Evolutionary conservation across 2,329 filamentous ascomycete species (phyloP), one percentile per base, ranked within the genome.

Genomic region (Diaporthe vexans): DNA sequence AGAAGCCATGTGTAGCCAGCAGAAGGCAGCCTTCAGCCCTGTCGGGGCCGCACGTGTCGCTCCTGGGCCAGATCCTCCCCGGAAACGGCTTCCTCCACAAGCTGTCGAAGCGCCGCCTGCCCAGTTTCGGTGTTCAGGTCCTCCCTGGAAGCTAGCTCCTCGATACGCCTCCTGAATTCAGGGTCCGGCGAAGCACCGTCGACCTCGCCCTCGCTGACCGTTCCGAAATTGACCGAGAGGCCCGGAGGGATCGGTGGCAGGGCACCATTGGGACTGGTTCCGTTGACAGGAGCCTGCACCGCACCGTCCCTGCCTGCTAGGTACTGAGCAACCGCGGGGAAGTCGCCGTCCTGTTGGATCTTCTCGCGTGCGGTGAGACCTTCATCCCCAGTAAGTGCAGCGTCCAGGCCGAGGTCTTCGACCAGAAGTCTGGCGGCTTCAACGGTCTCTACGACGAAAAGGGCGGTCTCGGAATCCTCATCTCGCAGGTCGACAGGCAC

Each of bases 401-500:
- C 83, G 78, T 97, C 91, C 43, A 94, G 90, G 7, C 92, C 91
- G 4, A 98, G 87, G 82, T 98, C 95, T 80, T 97, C 94, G 4
- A 98, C 90, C 10, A 99, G 87, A 70, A 92, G 90, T 78, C 90
- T 91, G 26, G 96, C 96, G 57, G 95, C 92, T 5, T 94, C 92
- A 65, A 93, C 87, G 0, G 91, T 94, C 84, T 99, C 97, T 37
- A 92, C 91, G n/a, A 95, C 94, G 81, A 98, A 99, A 6, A 99
- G 87, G n/a, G 96, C 94, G 1, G 96, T 98, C 84, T 99, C 97
- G 73, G 92, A 91, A 82, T 99, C 97, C 82, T 98, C 94, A 81
- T 99, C 97, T 77, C 90, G 90, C 70, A 98, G 86, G 81, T 98
- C 93, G 63, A 95, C 90, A 75, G 95, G 87, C 33, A 96, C 95